Base-by-base conservation (phyloP, 2,329 filamentous ascomycete genomes). In the Lachnellula hyalina region DNA sequence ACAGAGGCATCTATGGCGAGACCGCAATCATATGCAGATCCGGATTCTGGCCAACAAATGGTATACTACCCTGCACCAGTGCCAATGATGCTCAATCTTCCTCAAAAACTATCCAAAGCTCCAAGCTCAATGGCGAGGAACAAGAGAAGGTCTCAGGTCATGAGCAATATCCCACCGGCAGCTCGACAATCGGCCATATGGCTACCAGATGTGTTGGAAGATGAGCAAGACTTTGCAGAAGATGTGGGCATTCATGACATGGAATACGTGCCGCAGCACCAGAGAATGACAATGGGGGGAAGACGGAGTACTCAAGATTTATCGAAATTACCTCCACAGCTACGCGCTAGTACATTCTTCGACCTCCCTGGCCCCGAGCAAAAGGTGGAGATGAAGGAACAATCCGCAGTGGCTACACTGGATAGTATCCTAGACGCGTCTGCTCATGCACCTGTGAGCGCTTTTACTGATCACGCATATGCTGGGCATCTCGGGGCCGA, bases 31-130 rank as follows among this genome's bases (percentile, higher is more conserved):
- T 86, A 84, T 68, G 72, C 82, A 65, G 78, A 85, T 65, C 82
- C 83, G 1, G 75, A 79, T 25, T 86, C 86, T 1, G 86, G 84
- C 4, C 84, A 93, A 61, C 78, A 85, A 63, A 96, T 97, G 89
- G 83, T 96, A 9, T 97, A 87, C 72, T 99, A 99, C 70, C 94
- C 94, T 14, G 94, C 94, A 3, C 92, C 90, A 1, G 94, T 99
- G 2, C 94, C 94, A 3, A 86, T 88, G 59, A 92, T 96, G 85
- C 79, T 99, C 54, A 97, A 96, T 65, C 75, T 99, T 12, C 94
- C 94, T 0, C 90, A 91, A 45, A 89, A 90, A 64, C 75, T 97
- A 49, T 96, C 92, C 1, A 89, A 86, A 64, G 80, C 84, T 51
- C 84, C 87, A 8, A 81, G 86, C 51, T 74, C 81, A 2, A 73